Evolutionary conservation across 495 filamentous ascomycete genomes (phyloP).

Genomic region (Chaetomium tenue): DNA sequence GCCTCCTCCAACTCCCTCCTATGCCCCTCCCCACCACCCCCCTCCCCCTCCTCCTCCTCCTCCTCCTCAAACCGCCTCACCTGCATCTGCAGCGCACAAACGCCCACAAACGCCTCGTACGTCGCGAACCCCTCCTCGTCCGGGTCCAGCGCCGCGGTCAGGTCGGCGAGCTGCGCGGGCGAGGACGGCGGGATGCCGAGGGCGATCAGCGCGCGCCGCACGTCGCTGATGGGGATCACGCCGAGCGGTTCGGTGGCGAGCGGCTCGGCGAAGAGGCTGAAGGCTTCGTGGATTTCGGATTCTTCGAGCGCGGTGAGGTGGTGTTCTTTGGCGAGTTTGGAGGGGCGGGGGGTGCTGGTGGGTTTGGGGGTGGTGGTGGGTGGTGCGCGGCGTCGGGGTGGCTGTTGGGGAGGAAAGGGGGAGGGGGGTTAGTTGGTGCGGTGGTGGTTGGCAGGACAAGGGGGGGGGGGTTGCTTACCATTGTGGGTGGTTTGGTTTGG

Average conservation of each 20-base stretch:
- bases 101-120: slow-evolving; percentile 74
- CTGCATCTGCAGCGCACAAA: slow-evolving; percentile 80
- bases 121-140: slow-evolving; percentile 71
- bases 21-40: slow-evolving; percentile 75
- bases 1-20: slow-evolving; percentile 43
- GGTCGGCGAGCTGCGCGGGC: slow-evolving; percentile 65
- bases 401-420: slow-evolving; percentile 28
- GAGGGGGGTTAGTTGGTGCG: no score
- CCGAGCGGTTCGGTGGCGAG: slow-evolving; percentile 67
- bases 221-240: slow-evolving; percentile 72
- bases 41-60: slow-evolving; percentile 47
- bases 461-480: no score
- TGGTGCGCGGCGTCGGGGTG: slow-evolving; percentile 43
- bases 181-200: slow-evolving; percentile 66
- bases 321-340: slow-evolving; percentile 87
- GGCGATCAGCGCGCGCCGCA: slow-evolving; percentile 81
- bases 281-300: slow-evolving; percentile 85
- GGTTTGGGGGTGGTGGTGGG: slow-evolving; percentile 23
- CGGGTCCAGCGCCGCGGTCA: slow-evolving; percentile 77
- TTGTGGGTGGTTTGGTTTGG: no score
- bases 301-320: slow-evolving; percentile 80
- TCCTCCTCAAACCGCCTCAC: slow-evolving; percentile 45
- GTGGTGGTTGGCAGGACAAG: no score
- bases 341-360: slow-evolving; percentile 44
- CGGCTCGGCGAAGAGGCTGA: slow-evolving; percentile 72